A percentile compares a stretch with the other conserved stretches of the same genome.
These are phyloP conservation scores for Escallonia herrerae DNA, from an alignment of 129 eudicot genomes.

Conservation along the genomic window DNA sequence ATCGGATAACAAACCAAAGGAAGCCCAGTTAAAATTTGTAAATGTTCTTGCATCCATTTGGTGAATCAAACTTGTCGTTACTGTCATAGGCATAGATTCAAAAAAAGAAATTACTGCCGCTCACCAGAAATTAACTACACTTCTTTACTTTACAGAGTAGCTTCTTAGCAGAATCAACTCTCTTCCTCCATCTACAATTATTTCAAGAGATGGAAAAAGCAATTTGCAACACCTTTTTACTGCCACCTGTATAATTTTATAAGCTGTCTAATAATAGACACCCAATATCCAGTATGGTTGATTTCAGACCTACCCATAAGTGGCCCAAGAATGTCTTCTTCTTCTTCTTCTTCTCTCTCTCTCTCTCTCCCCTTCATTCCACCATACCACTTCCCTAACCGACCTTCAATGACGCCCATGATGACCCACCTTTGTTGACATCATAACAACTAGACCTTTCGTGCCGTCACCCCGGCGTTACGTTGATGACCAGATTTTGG, in stretches of 20 bases:
- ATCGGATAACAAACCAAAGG: conserved; percentile 5
- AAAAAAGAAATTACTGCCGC: conserved; percentile 4
- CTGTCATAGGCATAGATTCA: neutral
- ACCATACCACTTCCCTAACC: too few species aligned
- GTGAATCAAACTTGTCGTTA: conserved; percentile 4
- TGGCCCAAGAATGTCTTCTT: too few species aligned
- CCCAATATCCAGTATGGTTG: conserved; percentile 10
- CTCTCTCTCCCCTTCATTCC: too few species aligned
- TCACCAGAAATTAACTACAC: neutral
- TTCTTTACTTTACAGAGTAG: conserved; percentile 8
- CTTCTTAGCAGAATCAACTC: too few species aligned
- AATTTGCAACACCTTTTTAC: neutral
- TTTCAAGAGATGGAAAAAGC: neutral
- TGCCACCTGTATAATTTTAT: too few species aligned
- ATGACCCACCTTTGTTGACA: too few species aligned
- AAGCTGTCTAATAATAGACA: neutral
- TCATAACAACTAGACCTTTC: too few species aligned
- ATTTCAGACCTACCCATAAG: neutral
- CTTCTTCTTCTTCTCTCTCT: too few species aligned
- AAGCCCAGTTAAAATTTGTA: conserved; percentile 5
- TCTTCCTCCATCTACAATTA: conserved; percentile 23
- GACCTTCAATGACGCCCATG: too few species aligned
- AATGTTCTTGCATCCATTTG: conserved; percentile 13
- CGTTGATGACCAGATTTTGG: too few species aligned
- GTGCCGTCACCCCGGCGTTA: too few species aligned